Evolutionary conservation across 148 eudicot species (phyloP), one percentile per base, ranked within the genome.

Genomic region (Drosera capensis): DNA sequence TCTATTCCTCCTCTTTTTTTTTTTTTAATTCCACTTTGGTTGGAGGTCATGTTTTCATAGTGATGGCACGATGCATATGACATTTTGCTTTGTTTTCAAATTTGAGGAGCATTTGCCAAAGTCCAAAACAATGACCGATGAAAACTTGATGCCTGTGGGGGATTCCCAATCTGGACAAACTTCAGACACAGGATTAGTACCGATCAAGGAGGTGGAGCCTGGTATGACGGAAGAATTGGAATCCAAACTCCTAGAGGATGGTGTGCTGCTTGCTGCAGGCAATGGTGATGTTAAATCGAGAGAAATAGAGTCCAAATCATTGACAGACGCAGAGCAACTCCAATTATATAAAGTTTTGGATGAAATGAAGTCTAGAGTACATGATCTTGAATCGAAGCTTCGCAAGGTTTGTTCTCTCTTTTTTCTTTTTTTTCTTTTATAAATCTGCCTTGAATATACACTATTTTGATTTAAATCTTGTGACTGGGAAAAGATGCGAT

Each of bases 361-460:
- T 56, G 84, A 75, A 56, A 68, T 86, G 84, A 81, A 71, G 60
- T 64, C 62, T 23, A 78, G 68, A 60, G 43, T 86, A 2, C 60
- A 43, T 43, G 59, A 59, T 53, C 67, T 86, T 56, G 87, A 78
- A 49, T 63, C 50, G 6, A 71, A 78, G 74, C 72, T 81, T 40
- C 63, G 47, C 22, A 66, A 86, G 96, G 96, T 86, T 46, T 75
- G 78, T 65, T 60, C 22, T 21, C 13, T 44, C n/a, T n/a, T n/a
- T n/a, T 86, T 45, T 75, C 76, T 65, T 60, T 23, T 20, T 8
- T 40, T 9, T 34, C n/a, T 11, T 9, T 28, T 4, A 9, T 28
- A 13, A 13, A 34, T 9, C 38, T 4, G n/a, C 3, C 14, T 4
- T 17, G 1, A 8, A 19, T 41, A 17, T 41, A 7, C 3, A 12